Percentiles rank a stretch among this genome's conserved stretches.
These are phyloP conservation scores for Letharia lupina DNA, from an alignment of 495 filamentous ascomycete species.

Conservation along the genomic window DNA sequence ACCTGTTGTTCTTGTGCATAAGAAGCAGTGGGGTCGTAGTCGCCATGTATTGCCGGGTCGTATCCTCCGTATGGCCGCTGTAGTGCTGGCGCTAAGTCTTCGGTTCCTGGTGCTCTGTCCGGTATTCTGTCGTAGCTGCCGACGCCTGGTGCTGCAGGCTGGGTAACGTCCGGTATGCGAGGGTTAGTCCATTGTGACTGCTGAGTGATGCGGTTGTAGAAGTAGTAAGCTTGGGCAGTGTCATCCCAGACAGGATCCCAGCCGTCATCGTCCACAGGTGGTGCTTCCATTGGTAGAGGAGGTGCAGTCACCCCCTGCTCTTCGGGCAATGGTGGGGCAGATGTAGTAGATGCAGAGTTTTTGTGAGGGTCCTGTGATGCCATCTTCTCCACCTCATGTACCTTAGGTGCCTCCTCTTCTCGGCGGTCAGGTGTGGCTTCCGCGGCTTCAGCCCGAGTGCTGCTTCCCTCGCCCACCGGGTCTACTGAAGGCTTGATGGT, in stretches of 20 bases:
- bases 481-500: neutral
- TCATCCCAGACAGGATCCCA: conserved; percentile 84
- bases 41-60: conserved; percentile 90
- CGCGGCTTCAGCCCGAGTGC: conserved; percentile 7
- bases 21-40: conserved; percentile 87
- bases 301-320: conserved; percentile 37
- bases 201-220: conserved; percentile 76
- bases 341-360: neutral
- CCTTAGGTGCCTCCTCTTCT: conserved; percentile 13
- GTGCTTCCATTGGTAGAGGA: conserved; percentile 46
- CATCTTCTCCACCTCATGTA: conserved; percentile 7
- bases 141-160: conserved; percentile 23
- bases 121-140: conserved; percentile 28
- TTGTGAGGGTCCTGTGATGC: neutral
- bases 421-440: conserved; percentile 11
- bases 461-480: neutral
- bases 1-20: conserved; percentile 61
- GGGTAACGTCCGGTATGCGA: conserved; percentile 49
- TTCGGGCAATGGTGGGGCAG: conserved; percentile 44
- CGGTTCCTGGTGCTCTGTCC: conserved; percentile 30
- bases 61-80: conserved; percentile 56
- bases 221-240: conserved; percentile 66
- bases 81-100: conserved; percentile 19
- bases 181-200: conserved; percentile 86
- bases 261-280: conserved; percentile 61